Base-by-base conservation (phyloP, 106 monocot species). In the Phalaenopsis aphrodite region DNA sequence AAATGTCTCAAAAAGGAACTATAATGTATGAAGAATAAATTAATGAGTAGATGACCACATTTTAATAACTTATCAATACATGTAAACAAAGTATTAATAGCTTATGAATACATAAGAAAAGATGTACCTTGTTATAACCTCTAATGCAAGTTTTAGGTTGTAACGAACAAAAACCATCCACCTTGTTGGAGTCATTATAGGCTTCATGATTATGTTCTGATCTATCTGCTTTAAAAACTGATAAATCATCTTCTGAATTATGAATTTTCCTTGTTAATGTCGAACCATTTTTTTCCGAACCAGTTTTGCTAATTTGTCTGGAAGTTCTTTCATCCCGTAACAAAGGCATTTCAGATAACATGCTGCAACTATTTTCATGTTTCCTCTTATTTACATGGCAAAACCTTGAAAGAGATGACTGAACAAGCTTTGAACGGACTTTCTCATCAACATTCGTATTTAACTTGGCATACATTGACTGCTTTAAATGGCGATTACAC, bases 291-390 rank as follows among this genome's bases (percentile, higher is more conserved):
- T 55, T 61, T 76, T 85, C 78, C 81, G 52, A 75, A 82, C 56
- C 21, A 17, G 39, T 82, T 85, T 89, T 89, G 18, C 56, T 79
- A 17, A 81, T 78, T 81, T 81, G 79, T 81, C 78, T 80, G 24
- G 85, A 64, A 57, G 48, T 45, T 42, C 21, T 76, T 68, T 65
- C 82, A 84, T 87, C 89, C 77, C 99, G 89, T 61, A 99, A 78
- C 36, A 99, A n/a, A 73, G 99, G 91, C 79, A 91, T 64, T 84
- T 99, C 99, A 79, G 95, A 91, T 61, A 95, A 80, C 23, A 87
- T 56, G 82, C 56, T 78, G 38, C 84, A 93, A 76, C 75, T 76
- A 82, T 81, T 80, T 73, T 93, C 95, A 82, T 87, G 80, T 64
- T 93, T 95, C 84, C 93, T 89, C 80, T 93, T 99, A 67, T 84